phyloP scores from a whole-genome alignment of 179 eudicot genomes.

The Dionaea muscipula region DNA sequence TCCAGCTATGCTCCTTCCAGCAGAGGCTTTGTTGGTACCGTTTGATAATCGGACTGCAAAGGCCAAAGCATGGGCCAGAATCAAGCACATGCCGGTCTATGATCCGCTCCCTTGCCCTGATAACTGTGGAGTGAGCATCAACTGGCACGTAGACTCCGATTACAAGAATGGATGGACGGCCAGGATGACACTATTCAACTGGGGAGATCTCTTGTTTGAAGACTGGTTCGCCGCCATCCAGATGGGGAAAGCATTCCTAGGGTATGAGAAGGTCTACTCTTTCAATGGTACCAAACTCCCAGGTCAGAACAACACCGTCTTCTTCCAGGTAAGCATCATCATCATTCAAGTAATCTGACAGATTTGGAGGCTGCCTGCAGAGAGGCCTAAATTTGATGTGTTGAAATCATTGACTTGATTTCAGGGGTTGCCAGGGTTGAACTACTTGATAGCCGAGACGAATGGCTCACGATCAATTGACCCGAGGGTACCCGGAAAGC shows the following conservation, averaged over 20 bases:
- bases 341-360: too few relatives aligned
- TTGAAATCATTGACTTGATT: background rate
- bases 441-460: conserved; percentile 39
- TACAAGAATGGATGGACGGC: conserved; percentile 62
- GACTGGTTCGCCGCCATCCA: conserved; percentile 56
- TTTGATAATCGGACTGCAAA: conserved; percentile 43
- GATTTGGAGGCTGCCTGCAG: too few relatives aligned
- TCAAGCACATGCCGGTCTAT: conserved; percentile 35
- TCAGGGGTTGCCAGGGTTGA: conserved; percentile 49
- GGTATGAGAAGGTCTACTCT: conserved; percentile 47
- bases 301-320: conserved; percentile 30
- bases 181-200: conserved; percentile 61
- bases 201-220: conserved; percentile 35
- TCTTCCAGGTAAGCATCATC: conserved; percentile 28
- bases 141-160: conserved; percentile 61
- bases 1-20: conserved; percentile 45
- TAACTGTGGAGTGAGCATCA: conserved; percentile 67
- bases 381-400: too few relatives aligned
- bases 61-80: conserved; percentile 47
- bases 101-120: conserved; percentile 62
- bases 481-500: conserved; percentile 72
- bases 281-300: conserved; percentile 44
- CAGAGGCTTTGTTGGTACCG: conserved; percentile 66
- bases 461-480: conserved; percentile 24
- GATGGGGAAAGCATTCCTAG: conserved; percentile 31